A percentile compares a stretch with the other conserved stretches of the same genome.
These are phyloP conservation scores for Volvox carteri DNA, from an alignment of 163 green algal genomes.

Conservation along the genomic window DNA sequence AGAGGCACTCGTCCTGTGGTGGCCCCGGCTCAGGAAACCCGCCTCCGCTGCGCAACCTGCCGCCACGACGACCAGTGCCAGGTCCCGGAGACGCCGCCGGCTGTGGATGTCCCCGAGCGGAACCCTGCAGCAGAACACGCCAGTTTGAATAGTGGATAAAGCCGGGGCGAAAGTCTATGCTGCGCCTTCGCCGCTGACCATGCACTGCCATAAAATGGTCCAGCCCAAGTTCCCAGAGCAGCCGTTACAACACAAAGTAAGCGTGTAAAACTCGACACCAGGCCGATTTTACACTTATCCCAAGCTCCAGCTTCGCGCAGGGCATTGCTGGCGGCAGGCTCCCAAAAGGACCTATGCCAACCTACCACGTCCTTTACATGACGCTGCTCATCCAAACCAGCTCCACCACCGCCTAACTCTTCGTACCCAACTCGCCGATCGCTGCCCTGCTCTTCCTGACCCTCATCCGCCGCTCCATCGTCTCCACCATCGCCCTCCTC, in stretches of 20 bases:
- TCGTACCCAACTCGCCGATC: not conserved
- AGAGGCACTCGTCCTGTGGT: slow-evolving; percentile 55
- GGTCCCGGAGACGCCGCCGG: slow-evolving; percentile 2
- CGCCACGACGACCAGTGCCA: not conserved
- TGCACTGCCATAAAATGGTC: too few species aligned
- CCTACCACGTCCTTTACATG: not conserved
- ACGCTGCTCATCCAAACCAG: not conserved
- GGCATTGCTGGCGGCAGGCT: too few species aligned
- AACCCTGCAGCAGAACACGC: not conserved
- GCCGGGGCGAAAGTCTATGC: too few species aligned
- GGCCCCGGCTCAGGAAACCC: not conserved
- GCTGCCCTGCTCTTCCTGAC: slow-evolving; percentile 26
- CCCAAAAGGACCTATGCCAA: not conserved
- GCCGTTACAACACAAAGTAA: too few species aligned
- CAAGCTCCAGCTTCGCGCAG: too few species aligned
- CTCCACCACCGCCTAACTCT: not conserved
- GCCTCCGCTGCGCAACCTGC: not conserved
- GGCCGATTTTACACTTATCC: too few species aligned
- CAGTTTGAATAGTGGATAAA: not conserved
- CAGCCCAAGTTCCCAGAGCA: too few species aligned
- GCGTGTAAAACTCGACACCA: too few species aligned
- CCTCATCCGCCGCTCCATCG: slow-evolving; percentile 30
- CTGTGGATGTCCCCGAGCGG: not conserved
- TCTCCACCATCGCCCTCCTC: slow-evolving; percentile 30
- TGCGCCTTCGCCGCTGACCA: too few species aligned